These are phyloP conservation scores for Boletus sensibilis DNA, from an alignment of 768 basidiomycete species.

Conservation along the genomic window DNA sequence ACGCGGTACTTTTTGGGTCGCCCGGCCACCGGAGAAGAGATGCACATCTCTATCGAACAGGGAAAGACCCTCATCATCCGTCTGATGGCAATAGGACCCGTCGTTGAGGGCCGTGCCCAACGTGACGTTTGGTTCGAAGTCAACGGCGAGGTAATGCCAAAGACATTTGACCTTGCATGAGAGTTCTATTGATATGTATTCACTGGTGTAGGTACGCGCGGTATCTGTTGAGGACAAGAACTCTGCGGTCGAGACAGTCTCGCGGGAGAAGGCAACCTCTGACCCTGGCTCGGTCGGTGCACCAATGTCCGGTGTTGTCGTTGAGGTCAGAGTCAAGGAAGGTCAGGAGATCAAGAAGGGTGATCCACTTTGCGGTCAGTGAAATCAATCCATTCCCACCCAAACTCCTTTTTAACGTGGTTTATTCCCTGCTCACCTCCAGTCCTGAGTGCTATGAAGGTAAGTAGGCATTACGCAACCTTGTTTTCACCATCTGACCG, in stretches of 20 bases:
- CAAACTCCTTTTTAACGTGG: constrained; percentile 23
- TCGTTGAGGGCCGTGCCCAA: constrained; percentile 87
- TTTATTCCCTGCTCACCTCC: constrained; percentile 13
- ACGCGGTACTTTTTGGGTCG: constrained; percentile 97
- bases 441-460: constrained; percentile 98
- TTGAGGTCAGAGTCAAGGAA: constrained; percentile 97
- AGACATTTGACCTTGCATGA: constrained; percentile 2
- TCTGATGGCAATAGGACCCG: constrained; percentile 91
- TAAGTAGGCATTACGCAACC: constrained; percentile 31
- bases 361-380: constrained; percentile 88
- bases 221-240: constrained; percentile 96
- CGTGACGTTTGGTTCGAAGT: constrained; percentile 99
- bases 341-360: constrained; percentile 98
- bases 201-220: constrained; percentile 71
- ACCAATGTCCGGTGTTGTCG: constrained; percentile 97
- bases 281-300: constrained; percentile 98
- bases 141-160: constrained; percentile 76
- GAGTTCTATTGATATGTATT: constrained; percentile 17
- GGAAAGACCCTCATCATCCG: constrained; percentile 97
- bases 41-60: constrained; percentile 93
- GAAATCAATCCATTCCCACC: constrained; percentile 8
- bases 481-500: constrained; percentile 14
- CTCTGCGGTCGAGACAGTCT: constrained; percentile 92
- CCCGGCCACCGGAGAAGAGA: constrained; percentile 90
- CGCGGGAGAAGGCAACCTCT: constrained; percentile 89